A percentile compares a stretch with the other conserved stretches of the same genome.
Evolutionary conservation across 371 early-diverging fungal species (phyloP).

Genomic region (Conidiobolus incongruus): DNA sequence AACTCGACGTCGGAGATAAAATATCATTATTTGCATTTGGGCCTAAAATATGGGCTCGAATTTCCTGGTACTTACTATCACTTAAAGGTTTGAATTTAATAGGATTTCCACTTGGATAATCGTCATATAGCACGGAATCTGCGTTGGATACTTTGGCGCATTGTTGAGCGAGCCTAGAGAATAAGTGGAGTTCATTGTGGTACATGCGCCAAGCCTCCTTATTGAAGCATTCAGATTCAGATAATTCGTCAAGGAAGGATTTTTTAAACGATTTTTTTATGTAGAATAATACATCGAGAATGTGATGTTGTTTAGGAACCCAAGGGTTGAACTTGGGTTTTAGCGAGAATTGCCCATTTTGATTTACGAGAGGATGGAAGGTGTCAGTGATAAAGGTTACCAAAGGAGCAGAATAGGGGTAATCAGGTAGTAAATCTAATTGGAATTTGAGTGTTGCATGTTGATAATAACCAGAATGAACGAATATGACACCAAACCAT

Average conservation of each 20-base stretch:
- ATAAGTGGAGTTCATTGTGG: constrained; percentile 34
- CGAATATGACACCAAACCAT: constrained; percentile 68
- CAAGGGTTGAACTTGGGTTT: constrained; percentile 58
- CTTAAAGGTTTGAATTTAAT: constrained; percentile 29
- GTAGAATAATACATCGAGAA: constrained; percentile 65
- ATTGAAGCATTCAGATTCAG: constrained; percentile 43
- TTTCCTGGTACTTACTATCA: constrained; percentile 13
- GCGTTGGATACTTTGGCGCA: constrained; percentile 54
- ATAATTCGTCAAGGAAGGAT: constrained; percentile 36
- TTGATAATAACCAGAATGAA: constrained; percentile 75
- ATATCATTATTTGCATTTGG: too few species aligned
- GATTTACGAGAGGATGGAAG: constrained; percentile 90
- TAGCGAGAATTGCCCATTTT: constrained; percentile 29
- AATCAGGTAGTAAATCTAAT: constrained; percentile 61
- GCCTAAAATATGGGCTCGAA: neutral
- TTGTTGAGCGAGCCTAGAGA: constrained; percentile 52
- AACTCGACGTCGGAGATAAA: too few species aligned
- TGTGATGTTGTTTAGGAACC: constrained; percentile 58
- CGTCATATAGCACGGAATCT: constrained; percentile 39
- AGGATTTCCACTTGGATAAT: constrained; percentile 25
- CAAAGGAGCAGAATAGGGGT: constrained; percentile 63
- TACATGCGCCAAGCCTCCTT: constrained; percentile 51
- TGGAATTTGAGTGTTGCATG: constrained; percentile 85
- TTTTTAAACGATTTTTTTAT: constrained; percentile 65
- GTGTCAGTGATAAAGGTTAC: constrained; percentile 76